Percentiles rank a stretch among this genome's conserved stretches.
phyloP scores from a whole-genome alignment of 306 rosid species.

The Medicago lupulina region DNA sequence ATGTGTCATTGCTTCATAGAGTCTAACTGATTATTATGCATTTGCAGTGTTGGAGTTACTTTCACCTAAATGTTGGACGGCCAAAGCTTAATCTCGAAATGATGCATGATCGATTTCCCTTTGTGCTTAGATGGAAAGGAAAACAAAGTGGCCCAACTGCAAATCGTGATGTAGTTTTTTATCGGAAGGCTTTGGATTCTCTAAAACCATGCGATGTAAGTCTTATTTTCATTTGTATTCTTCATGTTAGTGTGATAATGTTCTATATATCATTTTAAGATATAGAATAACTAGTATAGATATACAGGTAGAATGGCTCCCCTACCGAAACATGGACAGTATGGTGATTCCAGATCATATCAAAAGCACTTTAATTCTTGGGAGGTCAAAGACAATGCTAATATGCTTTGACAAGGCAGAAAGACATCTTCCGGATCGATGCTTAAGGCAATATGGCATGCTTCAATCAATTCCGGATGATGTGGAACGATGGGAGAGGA shows the following conservation, averaged over 20 bases:
- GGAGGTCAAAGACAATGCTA: conserved; percentile 93
- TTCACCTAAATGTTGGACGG: conserved; percentile 92
- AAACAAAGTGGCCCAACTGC: conserved; percentile 97
- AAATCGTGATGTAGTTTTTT: conserved; percentile 95
- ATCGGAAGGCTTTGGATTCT: conserved; percentile 95
- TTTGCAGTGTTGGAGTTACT: conserved; percentile 98
- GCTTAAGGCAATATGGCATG: conserved; percentile 89
- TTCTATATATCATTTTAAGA: conserved; percentile 21
- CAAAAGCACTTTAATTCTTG: conserved; percentile 69
- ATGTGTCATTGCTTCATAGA: background rate
- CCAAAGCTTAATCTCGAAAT: conserved; percentile 87
- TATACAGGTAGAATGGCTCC: conserved; percentile 98
- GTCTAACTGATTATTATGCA: conserved; percentile 21
- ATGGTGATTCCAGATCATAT: conserved; percentile 86
- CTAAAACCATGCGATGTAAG: conserved; percentile 85
- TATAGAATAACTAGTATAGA: conserved; percentile 36
- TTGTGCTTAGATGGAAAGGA: conserved; percentile 98
- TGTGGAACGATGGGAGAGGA: conserved; percentile 98
- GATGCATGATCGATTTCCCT: conserved; percentile 84
- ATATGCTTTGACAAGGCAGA: conserved; percentile 99
- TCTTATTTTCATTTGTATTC: conserved; percentile 32
- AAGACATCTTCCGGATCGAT: conserved; percentile 94
- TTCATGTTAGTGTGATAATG: conserved; percentile 23
- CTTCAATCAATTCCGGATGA: conserved; percentile 89
- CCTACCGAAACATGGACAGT: conserved; percentile 83